These are phyloP conservation scores for Aspergillus puulaauensis DNA, from an alignment of 2,329 filamentous ascomycete species.

Conservation along the genomic window DNA sequence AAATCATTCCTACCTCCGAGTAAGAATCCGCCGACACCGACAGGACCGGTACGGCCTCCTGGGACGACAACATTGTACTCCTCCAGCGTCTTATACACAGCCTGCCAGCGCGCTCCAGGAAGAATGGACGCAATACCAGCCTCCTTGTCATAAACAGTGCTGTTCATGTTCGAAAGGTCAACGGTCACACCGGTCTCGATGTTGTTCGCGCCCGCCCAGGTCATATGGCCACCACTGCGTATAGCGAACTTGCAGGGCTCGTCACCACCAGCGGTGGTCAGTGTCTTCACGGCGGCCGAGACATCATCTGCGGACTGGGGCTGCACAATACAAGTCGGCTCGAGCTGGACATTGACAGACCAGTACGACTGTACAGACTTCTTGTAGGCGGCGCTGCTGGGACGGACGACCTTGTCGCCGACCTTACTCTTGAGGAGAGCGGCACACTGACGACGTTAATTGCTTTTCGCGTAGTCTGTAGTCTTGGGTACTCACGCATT, in stretches of 20 bases:
- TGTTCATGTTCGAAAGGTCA: conserved; percentile 32
- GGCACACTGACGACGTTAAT: conserved; percentile 6
- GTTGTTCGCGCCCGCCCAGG: conserved; percentile 41
- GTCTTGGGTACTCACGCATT: background rate
- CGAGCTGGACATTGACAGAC: conserved; percentile 23
- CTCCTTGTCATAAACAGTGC: conserved; percentile 17
- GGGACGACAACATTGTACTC: conserved; percentile 17
- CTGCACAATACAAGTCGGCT: conserved; percentile 26
- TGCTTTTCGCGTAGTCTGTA: background rate
- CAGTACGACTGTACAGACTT: conserved; percentile 22
- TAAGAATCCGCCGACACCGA: conserved; percentile 25
- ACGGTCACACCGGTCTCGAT: conserved; percentile 46
- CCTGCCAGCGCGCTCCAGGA: conserved; percentile 20
- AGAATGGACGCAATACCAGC: conserved; percentile 15
- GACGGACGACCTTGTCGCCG: conserved; percentile 20
- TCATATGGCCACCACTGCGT: conserved; percentile 46
- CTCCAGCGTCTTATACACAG: conserved; percentile 19
- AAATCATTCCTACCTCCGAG: conserved; percentile 14
- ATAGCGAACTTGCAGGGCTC: conserved; percentile 29
- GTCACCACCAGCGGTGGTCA: conserved; percentile 2
- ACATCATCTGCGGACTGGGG: conserved; percentile 22
- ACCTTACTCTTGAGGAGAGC: conserved; percentile 7
- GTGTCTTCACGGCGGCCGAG: conserved; percentile 20
- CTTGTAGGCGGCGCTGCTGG: conserved; percentile 17
- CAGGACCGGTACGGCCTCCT: conserved; percentile 21